A percentile compares a stretch with the other conserved stretches of the same genome.
phyloP scores from a whole-genome alignment of 768 basidiomycete species.

The Coprinellus micaceus region DNA sequence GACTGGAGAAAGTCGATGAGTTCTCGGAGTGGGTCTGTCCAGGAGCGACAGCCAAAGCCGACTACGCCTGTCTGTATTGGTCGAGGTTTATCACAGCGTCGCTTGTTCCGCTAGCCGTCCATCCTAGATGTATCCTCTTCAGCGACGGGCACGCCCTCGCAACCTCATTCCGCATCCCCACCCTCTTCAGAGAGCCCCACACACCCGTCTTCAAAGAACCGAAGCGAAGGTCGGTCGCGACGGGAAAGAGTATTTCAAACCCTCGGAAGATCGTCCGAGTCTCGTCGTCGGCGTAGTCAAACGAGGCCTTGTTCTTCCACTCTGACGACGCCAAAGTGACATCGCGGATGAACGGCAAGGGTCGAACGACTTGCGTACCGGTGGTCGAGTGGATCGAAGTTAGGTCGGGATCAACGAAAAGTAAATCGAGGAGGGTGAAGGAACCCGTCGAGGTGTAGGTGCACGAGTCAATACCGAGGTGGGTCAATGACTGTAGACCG shows the following conservation, averaged over 20 bases:
- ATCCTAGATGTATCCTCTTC: not conserved
- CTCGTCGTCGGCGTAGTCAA: not conserved
- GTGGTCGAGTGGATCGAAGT: not conserved
- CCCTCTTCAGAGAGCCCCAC: not conserved
- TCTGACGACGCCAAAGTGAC: not conserved
- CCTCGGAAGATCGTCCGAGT: not conserved
- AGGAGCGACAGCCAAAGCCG: no score
- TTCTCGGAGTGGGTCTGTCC: no score
- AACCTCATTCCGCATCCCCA: not conserved
- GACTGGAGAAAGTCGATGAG: no score
- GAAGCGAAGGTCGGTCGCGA: not conserved
- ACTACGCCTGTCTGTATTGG: no score
- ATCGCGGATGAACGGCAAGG: not conserved
- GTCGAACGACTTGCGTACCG: not conserved
- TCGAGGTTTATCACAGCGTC: no score
- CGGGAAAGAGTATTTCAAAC: not conserved
- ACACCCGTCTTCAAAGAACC: not conserved
- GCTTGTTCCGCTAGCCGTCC: no score
- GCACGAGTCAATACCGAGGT: not conserved
- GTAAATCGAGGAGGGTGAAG: not conserved
- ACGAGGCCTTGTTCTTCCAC: not conserved
- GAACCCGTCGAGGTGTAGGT: not conserved
- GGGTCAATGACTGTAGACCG: not conserved
- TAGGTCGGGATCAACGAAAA: not conserved
- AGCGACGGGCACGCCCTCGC: not conserved